These are phyloP conservation scores for Pseudozyma pruni DNA, from an alignment of 1,284 basidiomycete genomes.

Conservation along the genomic window DNA sequence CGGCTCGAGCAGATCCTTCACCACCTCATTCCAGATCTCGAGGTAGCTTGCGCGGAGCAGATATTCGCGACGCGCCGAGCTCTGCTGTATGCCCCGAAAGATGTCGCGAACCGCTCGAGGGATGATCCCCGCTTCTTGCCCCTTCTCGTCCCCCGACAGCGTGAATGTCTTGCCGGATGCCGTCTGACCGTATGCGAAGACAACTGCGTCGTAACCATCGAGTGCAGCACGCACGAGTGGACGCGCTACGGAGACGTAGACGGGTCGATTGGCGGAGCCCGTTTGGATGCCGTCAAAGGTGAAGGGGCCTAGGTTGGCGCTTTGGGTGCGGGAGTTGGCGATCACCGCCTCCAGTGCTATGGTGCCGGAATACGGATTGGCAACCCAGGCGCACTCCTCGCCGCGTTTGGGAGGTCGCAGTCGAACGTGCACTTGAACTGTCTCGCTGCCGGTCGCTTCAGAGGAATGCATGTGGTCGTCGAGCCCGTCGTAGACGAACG, in stretches of 20 bases:
- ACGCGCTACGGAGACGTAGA: conserved; percentile 84
- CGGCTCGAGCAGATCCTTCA: conserved; percentile 85
- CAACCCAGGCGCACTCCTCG: conserved; percentile 60
- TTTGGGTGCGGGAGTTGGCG: conserved; percentile 39
- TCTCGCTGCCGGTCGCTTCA: conserved; percentile 18
- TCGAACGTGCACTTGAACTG: conserved; percentile 58
- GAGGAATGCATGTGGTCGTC: conserved; percentile 1
- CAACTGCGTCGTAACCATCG: conserved; percentile 62
- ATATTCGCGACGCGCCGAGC: conserved; percentile 76
- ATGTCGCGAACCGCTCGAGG: conserved; percentile 59
- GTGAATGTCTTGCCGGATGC: conserved; percentile 67
- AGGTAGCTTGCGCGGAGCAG: conserved; percentile 84
- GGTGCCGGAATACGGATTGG: conserved; percentile 35
- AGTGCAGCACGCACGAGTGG: conserved; percentile 76
- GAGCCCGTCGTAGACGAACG: conserved; percentile 55
- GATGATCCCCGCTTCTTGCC: conserved; percentile 70
- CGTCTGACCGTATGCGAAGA: conserved; percentile 68
- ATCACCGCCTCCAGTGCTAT: conserved; percentile 50
- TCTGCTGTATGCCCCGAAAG: conserved; percentile 69
- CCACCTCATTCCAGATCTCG: conserved; percentile 95
- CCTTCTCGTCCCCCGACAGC: conserved; percentile 49
- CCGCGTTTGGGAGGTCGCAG: conserved; percentile 43
- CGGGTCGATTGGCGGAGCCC: conserved; percentile 82
- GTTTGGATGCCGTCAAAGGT: conserved; percentile 78
- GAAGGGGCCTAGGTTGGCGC: conserved; percentile 51